A percentile compares a stretch with the other conserved stretches of the same genome.
Conservation (phyloP, 148 eudicot species). For the Tetragonia tetragonoides region DNA sequence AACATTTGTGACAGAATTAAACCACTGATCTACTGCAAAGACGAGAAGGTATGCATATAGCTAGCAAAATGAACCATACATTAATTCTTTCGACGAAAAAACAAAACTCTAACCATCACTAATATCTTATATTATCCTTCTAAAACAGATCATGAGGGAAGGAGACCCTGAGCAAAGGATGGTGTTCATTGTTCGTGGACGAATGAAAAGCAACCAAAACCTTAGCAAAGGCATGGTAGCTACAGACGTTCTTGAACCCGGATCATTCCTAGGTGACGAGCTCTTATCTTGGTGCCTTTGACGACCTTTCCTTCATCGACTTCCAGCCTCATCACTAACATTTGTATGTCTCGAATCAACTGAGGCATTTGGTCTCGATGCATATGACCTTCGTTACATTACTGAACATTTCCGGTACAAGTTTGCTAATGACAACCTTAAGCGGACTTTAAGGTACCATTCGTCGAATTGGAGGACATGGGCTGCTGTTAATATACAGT, state of each 20-base stretch:
- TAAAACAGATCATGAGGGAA: constrained; percentile 67
- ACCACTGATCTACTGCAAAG: constrained; percentile 70
- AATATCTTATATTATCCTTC: neutral
- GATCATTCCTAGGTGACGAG: constrained; percentile 84
- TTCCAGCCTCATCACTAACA: constrained; percentile 88
- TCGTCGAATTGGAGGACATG: constrained; percentile 95
- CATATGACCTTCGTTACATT: constrained; percentile 67
- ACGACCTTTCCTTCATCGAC: constrained; percentile 69
- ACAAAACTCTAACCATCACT: neutral
- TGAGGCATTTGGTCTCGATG: constrained; percentile 78
- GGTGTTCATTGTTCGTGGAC: constrained; percentile 71
- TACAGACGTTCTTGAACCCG: constrained; percentile 68
- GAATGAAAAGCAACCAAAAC: constrained; percentile 66
- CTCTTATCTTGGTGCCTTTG: constrained; percentile 89
- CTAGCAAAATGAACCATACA: neutral
- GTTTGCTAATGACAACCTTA: constrained; percentile 80
- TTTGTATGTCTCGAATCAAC: constrained; percentile 67
- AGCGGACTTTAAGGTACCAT: constrained; percentile 70
- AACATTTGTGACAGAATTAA: constrained; percentile 91
- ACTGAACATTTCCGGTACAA: constrained; percentile 93
- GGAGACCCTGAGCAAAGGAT: constrained; percentile 87
- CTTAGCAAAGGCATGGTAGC: constrained; percentile 77
- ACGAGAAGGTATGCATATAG: constrained; percentile 58
- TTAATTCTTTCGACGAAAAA: too few relatives aligned
- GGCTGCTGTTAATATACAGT: constrained; percentile 92